A percentile compares a stretch with the other conserved stretches of the same genome.
Conservation (phyloP, 2,329 filamentous ascomycete genomes). For the Trichoderma sp. region DNA sequence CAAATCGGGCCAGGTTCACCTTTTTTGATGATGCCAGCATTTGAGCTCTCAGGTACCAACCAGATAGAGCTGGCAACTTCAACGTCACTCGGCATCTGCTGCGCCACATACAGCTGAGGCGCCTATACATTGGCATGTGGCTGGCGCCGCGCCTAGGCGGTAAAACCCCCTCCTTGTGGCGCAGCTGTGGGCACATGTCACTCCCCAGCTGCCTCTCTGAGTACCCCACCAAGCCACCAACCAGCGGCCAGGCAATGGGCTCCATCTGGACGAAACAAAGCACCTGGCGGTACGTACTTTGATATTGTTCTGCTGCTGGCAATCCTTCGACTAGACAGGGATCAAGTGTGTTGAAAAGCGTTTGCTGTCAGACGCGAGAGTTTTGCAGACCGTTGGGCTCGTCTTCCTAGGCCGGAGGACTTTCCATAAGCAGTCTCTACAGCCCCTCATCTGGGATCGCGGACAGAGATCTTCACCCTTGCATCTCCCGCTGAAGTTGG, state of each 20-base stretch:
- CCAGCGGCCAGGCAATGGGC: neutral
- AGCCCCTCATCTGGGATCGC: constrained; percentile 2
- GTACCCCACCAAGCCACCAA: constrained; percentile 12
- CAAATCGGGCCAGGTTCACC: constrained; percentile 18
- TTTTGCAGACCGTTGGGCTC: neutral
- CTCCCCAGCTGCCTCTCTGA: neutral
- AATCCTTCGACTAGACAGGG: constrained; percentile 8
- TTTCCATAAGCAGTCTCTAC: constrained; percentile 12
- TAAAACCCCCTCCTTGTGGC: constrained; percentile 25
- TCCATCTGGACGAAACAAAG: constrained; percentile 6
- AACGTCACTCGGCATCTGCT: neutral
- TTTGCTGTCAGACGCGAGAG: constrained; percentile 14
- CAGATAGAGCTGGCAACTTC: neutral
- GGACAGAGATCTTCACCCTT: neutral
- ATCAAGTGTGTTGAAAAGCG: constrained; percentile 18
- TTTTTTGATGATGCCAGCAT: neutral
- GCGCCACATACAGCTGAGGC: constrained; percentile 19
- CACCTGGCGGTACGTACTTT: constrained; percentile 16
- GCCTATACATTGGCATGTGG: neutral
- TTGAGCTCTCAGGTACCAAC: neutral
- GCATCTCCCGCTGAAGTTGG: neutral
- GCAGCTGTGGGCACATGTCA: constrained; percentile 1
- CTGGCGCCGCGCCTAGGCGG: neutral
- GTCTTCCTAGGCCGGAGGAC: neutral
- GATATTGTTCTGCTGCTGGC: constrained; percentile 17